Evolutionary conservation across 208 protist genomes (phyloP), one percentile per base, ranked within the genome.

Genomic region (Novymonas esmeraldas): DNA sequence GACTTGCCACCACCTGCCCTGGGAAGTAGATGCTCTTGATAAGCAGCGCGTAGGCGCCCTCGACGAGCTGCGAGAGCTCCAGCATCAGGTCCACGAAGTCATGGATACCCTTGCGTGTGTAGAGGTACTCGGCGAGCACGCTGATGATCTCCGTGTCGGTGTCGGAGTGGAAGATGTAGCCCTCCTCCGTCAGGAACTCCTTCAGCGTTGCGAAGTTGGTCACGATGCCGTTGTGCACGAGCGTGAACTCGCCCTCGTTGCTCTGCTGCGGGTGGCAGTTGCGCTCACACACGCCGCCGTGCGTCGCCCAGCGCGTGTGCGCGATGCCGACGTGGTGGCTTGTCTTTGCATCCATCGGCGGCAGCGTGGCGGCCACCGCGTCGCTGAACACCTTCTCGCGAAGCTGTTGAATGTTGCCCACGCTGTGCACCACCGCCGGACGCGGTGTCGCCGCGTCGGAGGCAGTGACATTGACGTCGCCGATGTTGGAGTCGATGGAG

Each of bases 271-370:
- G 98, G 68, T 98, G 98, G 55, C 92, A 91, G 77, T 99, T 99
- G n/a, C 56, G n/a, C 58, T 93, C 85, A 29, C 79, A 90, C 9
- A 97, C 95, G 20, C 65, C 79, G 33, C 98, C 98, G 80, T 99
- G 96, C 9, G 98, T 99, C 7, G 98, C 98, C 98, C 98, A 99
- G 60, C 98, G 89, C 2, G 98, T 99, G 82, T 99, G 97, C 5
- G 90, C 97, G 57, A 99, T 96, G 31, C 90, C 95, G 31, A 92
- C 54, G 64, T 90, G 80, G 66, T 78, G 51, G 14, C 52, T 64
- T 42, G 82, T 60, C 26, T 20, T 26, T 1, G 66, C 79, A 36
- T 87, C 72, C 64, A 92, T 57, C 54, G 56, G 59, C 14, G 66
- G 56, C 46, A 93, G 70, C 31, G 55, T 44, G 0, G 55, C 57